These are phyloP conservation scores for Suhomyces faveliae DNA, from an alignment of 805 yeast species.

Conservation along the genomic window DNA sequence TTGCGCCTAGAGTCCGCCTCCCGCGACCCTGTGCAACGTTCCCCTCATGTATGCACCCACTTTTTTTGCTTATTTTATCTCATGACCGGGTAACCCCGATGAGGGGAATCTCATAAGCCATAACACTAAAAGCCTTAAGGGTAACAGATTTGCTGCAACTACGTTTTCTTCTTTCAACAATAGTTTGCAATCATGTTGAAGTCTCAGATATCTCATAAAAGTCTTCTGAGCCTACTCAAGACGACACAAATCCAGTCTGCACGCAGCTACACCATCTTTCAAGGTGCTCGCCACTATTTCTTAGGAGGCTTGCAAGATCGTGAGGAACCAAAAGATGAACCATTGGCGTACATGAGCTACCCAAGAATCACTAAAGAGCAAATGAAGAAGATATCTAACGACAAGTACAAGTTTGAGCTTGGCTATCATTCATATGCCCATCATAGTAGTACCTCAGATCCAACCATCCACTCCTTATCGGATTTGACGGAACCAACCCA, in stretches of 20 bases:
- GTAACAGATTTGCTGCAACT: neutral
- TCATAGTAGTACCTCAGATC: conserved; percentile 39
- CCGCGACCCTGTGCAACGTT: neutral
- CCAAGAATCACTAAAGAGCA: conserved; percentile 42
- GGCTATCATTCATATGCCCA: conserved; percentile 48
- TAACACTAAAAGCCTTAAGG: neutral
- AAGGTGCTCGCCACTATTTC: conserved; percentile 24
- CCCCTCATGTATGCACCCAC: neutral
- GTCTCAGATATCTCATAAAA: neutral
- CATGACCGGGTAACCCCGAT: conserved; percentile 2
- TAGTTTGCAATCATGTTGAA: neutral
- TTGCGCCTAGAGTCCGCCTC: neutral
- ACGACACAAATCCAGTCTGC: conserved; percentile 1
- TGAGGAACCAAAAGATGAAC: conserved; percentile 21
- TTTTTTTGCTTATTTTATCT: neutral
- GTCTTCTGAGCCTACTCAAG: neutral
- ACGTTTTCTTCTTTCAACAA: neutral
- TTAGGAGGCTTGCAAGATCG: conserved; percentile 14
- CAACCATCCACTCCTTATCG: conserved; percentile 47
- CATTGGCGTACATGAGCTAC: conserved; percentile 39
- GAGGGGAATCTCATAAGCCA: neutral
- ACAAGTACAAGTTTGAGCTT: conserved; percentile 43
- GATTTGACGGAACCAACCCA: conserved; percentile 51
- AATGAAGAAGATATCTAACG: conserved; percentile 35
- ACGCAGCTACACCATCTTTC: conserved; percentile 12